phyloP scores from a whole-genome alignment of 2,329 filamentous ascomycete genomes.

The Magnaporthales sp. region DNA sequence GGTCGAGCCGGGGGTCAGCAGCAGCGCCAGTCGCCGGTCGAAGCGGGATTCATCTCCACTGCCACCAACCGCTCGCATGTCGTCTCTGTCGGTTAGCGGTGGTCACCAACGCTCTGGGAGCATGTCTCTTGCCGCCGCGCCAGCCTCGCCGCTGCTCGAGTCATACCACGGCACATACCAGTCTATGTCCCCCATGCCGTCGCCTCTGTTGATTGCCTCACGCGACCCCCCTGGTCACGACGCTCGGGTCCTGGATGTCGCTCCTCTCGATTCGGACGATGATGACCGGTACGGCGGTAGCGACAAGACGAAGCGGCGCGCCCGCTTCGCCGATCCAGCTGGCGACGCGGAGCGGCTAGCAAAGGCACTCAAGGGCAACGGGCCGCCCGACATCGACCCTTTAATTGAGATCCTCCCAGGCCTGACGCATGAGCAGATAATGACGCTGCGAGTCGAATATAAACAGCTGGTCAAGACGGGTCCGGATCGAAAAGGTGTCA shows the following conservation, averaged over 20 bases:
- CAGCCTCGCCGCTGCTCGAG: slow-evolving; percentile 79
- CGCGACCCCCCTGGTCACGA: slow-evolving; percentile 40
- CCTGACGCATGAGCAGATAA: slow-evolving; percentile 78
- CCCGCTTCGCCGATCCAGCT: slow-evolving; percentile 76
- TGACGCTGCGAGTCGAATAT: slow-evolving; percentile 81
- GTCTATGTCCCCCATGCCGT: slow-evolving; percentile 89
- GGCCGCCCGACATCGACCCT: slow-evolving; percentile 55
- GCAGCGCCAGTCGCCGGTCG: slow-evolving; percentile 19
- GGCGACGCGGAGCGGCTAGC: slow-evolving; percentile 71
- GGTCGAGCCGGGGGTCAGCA: slow-evolving; percentile 28
- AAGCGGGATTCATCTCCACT: slow-evolving; percentile 35
- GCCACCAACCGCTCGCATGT: slow-evolving; percentile 42
- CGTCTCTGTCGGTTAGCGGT: slow-evolving; percentile 40
- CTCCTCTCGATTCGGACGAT: slow-evolving; percentile 38
- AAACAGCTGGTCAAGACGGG: slow-evolving; percentile 82
- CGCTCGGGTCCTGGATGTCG: slow-evolving; percentile 36
- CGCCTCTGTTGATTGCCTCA: slow-evolving; percentile 55
- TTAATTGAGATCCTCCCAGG: slow-evolving; percentile 78
- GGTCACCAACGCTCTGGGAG: slow-evolving; percentile 24
- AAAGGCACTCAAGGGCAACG: slow-evolving; percentile 60
- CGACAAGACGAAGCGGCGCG: slow-evolving; percentile 45
- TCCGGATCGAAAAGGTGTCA: slow-evolving; percentile 64
- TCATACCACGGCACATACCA: slow-evolving; percentile 93
- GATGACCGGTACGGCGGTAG: slow-evolving; percentile 26
- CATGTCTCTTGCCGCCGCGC: slow-evolving; percentile 45